Percentiles rank a stretch among this genome's conserved stretches.
These are phyloP conservation scores for Postia placenta DNA, from an alignment of 768 basidiomycete species.

Conservation along the genomic window DNA sequence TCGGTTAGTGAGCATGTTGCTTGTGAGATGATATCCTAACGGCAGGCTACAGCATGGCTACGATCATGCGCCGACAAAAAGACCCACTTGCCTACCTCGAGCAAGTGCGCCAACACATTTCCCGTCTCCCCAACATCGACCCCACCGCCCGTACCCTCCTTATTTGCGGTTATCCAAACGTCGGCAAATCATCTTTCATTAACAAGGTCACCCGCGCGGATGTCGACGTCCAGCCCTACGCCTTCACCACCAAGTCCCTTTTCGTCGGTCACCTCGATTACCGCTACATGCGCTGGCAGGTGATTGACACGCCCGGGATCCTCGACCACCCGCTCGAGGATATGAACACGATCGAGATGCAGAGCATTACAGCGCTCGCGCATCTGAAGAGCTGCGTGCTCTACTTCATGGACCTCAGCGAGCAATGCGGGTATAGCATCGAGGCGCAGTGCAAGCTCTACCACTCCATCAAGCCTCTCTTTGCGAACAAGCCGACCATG, in stretches of 20 bases:
- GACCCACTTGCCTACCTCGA: constrained; percentile 97
- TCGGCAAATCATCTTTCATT: constrained; percentile 98
- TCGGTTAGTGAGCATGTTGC: constrained; percentile 50
- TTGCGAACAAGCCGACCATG: constrained; percentile 86
- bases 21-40: constrained; percentile 1
- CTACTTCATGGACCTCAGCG: constrained; percentile 98
- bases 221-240: constrained; percentile 98
- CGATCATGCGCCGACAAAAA: constrained; percentile 97
- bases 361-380: constrained; percentile 96
- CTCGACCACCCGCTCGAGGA: constrained; percentile 98
- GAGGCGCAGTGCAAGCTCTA: constrained; percentile 99
- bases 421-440: constrained; percentile 96
- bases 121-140: constrained; percentile 96
- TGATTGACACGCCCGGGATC: constrained; percentile 98
- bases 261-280: constrained; percentile 99
- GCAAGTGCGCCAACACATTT: constrained; percentile 98
- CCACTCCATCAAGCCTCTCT: constrained; percentile 98
- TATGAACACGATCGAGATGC: constrained; percentile 99
- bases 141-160: constrained; percentile 97
- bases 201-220: constrained; percentile 99
- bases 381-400: constrained; percentile 91
- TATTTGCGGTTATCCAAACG: constrained; percentile 98
- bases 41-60: constrained; percentile 75
- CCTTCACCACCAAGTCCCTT: constrained; percentile 97
- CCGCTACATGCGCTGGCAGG: constrained; percentile 99